Base-by-base conservation (phyloP, 805 yeast species). In the Hemisphaericaspora nanyangensis region DNA sequence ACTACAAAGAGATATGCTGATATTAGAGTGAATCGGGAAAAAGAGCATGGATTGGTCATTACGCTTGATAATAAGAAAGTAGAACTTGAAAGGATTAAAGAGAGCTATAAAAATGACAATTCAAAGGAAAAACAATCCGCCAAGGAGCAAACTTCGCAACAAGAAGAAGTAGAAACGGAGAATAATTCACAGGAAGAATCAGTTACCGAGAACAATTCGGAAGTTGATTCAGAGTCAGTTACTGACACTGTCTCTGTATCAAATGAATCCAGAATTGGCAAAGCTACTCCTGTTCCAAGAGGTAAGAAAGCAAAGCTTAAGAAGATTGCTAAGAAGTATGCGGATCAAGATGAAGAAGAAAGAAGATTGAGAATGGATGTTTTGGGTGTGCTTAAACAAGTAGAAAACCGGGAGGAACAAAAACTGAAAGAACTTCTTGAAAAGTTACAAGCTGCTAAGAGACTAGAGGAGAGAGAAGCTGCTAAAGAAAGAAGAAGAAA, bases 281-380 rank as follows among this genome's bases (percentile, higher is more conserved):
- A 33, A 22, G 7, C 29, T 11, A 19, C 16, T 24, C 17, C 35
- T 11, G 17, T 17, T 10, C 29, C 15, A 16, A 77, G 97, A 51
- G 97, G 98, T 34, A 88, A 85, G 61, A 87, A 83, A 54, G 83
- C 85, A 29, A 89, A 89, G 55, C 54, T 85, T 60, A 87, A 85
- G 68, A 89, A 86, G 54, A 85, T 88, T 40, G 82, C 82, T 29
- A 72, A 76, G 44, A 91, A 90, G 54, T 91, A 91, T 54, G 87
- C 81, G 3, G 89, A 84, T 43, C 98, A 91, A 61, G 98, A 91
- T 56, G 96, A 87, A 37, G 93, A 85, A 40, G 98, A 91, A 51
- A 75, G 89, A 40, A 52, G 62, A 33, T 51, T 82, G 40, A 73
- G 95, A 47, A 79, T 91, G 85, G 79, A 83, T 42, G 85, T 84